Evolutionary conservation across 169 alveolate genomes (phyloP).

Genomic region (Plasmodium knowlesi): DNA sequence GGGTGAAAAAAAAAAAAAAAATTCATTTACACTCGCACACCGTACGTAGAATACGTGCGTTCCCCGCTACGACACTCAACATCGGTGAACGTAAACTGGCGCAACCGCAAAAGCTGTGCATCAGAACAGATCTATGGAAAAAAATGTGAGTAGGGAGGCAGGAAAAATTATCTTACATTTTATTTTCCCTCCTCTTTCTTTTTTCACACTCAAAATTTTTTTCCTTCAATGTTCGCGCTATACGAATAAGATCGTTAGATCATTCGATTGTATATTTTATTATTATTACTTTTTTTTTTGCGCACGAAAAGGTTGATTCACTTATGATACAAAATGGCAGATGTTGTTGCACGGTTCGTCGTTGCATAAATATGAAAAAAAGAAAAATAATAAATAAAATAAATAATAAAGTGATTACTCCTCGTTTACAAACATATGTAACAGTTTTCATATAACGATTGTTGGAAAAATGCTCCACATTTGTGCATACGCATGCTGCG

Average conservation of each 20-base stretch:
- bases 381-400: not conserved
- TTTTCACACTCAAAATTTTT: not conserved
- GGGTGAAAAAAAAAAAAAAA: slow-evolving; percentile 6
- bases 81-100: not conserved
- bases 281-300: not conserved
- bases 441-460: not conserved
- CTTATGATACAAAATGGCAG: slow-evolving; percentile 4
- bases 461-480: not conserved
- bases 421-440: not conserved
- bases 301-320: not conserved
- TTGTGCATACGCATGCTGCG: slow-evolving; percentile 6
- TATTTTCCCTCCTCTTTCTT: not conserved
- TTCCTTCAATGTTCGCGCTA: not conserved
- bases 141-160: not conserved
- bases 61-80: not conserved
- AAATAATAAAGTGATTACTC: not conserved
- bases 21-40: not conserved
- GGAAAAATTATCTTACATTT: not conserved
- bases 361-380: not conserved
- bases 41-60: not conserved
- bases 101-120: not conserved
- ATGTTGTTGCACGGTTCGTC: not conserved
- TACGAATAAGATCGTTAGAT: not conserved
- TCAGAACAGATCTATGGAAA: not conserved
- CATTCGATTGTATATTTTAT: not conserved